These are phyloP conservation scores for Fusarium setosum DNA, from an alignment of 2,329 filamentous ascomycete species.

Conservation along the genomic window DNA sequence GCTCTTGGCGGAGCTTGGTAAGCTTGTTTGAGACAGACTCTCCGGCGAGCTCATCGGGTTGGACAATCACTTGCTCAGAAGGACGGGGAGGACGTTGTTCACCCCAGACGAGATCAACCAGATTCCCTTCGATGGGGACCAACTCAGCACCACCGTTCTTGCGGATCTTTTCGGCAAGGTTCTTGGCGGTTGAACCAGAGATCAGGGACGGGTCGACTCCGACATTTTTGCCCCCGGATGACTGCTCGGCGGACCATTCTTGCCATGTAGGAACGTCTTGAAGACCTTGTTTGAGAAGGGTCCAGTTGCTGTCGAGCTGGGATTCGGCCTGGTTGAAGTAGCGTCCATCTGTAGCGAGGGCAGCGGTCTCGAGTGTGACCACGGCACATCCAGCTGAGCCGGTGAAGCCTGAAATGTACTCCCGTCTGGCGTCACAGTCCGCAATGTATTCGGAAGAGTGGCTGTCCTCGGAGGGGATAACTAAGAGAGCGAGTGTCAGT, in stretches of 20 bases:
- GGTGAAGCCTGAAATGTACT: conserved; percentile 92
- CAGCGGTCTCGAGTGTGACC: conserved; percentile 86
- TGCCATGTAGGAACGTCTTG: conserved; percentile 97
- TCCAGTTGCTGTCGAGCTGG: conserved; percentile 93
- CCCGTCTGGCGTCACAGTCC: conserved; percentile 90
- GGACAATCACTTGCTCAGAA: conserved; percentile 78
- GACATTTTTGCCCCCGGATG: conserved; percentile 86
- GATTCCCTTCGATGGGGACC: conserved; percentile 80
- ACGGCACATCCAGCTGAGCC: conserved; percentile 95
- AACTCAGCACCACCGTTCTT: conserved; percentile 85
- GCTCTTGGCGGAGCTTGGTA: conserved; percentile 85
- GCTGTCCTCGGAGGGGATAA: conserved; percentile 96
- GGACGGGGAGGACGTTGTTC: conserved; percentile 78
- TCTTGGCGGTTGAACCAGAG: conserved; percentile 71
- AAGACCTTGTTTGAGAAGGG: conserved; percentile 89
- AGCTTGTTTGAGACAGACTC: conserved; percentile 88
- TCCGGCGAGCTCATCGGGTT: conserved; percentile 80
- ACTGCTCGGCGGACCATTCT: conserved; percentile 91
- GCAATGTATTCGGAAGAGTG: conserved; percentile 99
- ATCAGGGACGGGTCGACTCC: conserved; percentile 92
- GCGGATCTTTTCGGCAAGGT: conserved; percentile 86
- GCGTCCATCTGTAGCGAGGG: conserved; percentile 91
- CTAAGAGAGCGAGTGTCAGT: conserved; percentile 58
- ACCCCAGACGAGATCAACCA: conserved; percentile 93
- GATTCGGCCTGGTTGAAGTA: conserved; percentile 98